Conservation (phyloP, 495 filamentous ascomycete species). For the Lophium mytilinum region DNA sequence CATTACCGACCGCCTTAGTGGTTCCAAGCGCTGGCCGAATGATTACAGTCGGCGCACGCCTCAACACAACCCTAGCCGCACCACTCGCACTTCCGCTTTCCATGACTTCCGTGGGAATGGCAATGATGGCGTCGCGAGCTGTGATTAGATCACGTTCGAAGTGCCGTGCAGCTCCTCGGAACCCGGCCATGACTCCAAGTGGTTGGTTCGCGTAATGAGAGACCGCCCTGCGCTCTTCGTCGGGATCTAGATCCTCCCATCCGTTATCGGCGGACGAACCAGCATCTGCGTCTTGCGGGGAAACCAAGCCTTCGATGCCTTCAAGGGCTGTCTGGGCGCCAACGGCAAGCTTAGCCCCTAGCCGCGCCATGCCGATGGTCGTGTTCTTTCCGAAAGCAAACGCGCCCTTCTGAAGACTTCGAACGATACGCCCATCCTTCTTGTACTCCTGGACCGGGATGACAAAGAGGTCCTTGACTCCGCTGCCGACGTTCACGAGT, state of each 20-base stretch:
- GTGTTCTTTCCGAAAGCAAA: constrained; percentile 85
- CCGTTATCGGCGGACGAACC: constrained; percentile 33
- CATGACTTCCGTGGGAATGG: constrained; percentile 85
- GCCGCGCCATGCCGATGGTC: constrained; percentile 78
- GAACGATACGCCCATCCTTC: constrained; percentile 87
- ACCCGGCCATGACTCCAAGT: constrained; percentile 72
- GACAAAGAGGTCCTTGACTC: constrained; percentile 75
- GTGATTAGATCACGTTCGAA: constrained; percentile 79
- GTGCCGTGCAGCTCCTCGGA: constrained; percentile 71
- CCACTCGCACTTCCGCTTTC: constrained; percentile 78
- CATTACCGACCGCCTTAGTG: constrained; percentile 80
- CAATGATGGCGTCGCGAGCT: constrained; percentile 83
- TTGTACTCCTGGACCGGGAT: constrained; percentile 87
- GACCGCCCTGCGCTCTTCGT: constrained; percentile 41
- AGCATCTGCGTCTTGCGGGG: constrained; percentile 30
- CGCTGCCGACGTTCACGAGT: constrained; percentile 80
- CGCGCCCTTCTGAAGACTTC: constrained; percentile 85
- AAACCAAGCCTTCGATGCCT: constrained; percentile 70
- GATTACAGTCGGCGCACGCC: constrained; percentile 80
- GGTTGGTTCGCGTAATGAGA: constrained; percentile 92
- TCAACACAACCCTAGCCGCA: constrained; percentile 70
- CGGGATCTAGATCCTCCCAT: constrained; percentile 54
- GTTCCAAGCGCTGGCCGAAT: constrained; percentile 85
- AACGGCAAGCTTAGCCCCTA: constrained; percentile 91
- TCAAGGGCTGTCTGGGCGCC: constrained; percentile 89